phyloP scores from a whole-genome alignment of 768 basidiomycete genomes.

The Tricholoma terreum region DNA sequence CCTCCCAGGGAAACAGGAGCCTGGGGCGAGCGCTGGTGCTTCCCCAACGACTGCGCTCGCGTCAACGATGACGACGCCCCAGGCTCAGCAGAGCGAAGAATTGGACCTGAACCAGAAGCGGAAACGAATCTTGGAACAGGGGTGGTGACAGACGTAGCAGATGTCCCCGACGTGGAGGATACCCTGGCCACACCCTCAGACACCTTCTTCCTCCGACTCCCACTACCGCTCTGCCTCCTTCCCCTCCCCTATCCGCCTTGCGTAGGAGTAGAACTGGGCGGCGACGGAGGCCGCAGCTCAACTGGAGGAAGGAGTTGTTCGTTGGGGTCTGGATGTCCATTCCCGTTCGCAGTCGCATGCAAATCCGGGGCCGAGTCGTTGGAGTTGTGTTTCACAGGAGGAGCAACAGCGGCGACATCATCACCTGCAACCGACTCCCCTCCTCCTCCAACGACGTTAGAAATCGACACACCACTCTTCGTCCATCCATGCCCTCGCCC shows the following conservation, averaged over 20 bases:
- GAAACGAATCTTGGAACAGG: too few species aligned
- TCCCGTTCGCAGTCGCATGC: neutral
- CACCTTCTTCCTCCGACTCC: too few species aligned
- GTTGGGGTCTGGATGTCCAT: neutral
- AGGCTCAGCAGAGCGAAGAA: too few species aligned
- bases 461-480: slow-evolving; percentile 46
- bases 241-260: too few species aligned
- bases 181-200: slow-evolving; percentile 9
- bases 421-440: neutral
- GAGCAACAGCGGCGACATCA: neutral
- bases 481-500: slow-evolving; percentile 52
- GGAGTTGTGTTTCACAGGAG: slow-evolving; percentile 1
- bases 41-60: neutral
- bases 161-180: slow-evolving; percentile 39
- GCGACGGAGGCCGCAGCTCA: slow-evolving; percentile 52
- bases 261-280: slow-evolving; percentile 11
- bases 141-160: slow-evolving; percentile 8
- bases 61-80: too few species aligned
- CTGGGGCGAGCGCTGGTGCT: slow-evolving; percentile 26
- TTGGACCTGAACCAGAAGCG: too few species aligned
- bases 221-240: too few species aligned
- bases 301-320: slow-evolving; percentile 44
- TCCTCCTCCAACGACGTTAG: slow-evolving; percentile 1
- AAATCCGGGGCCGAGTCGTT: neutral
- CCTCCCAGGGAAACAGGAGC: slow-evolving; percentile 35